Evolutionary conservation across 257 asterid genomes (phyloP), one percentile per base, ranked within the genome.

Genomic region (Solanum chiquidenum): DNA sequence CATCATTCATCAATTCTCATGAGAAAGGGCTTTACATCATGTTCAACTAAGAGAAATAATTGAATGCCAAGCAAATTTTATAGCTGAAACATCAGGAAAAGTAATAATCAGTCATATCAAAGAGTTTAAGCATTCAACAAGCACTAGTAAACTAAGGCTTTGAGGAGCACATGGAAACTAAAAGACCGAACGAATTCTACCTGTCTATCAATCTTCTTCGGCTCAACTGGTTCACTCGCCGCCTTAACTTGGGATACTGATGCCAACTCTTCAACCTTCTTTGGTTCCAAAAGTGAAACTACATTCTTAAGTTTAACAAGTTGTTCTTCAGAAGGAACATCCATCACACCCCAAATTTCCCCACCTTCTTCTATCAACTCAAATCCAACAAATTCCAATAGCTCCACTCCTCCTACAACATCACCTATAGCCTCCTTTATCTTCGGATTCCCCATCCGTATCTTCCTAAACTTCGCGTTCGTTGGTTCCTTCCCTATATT

Each of bases 271-370:
- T 89, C 93, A 74, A 27, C 92, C 90, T 91, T 95, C 87, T 89
- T 92, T 1, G 91, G 94, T 88, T 92, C 99, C 90, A 97, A 87
- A 88, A 96, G 86, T 16, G 88, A 85, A 31, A 93, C 42, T 6
- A 80, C 96, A 84, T 89, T 91, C 90, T 90, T 92, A 64, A 95
- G 83, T 91, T 91, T 89, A 84, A 87, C 90, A 88, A 97, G 88
- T 75, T 31, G 84, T 82, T 92, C 93, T 88, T 89, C 90, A 10
- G 95, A 92, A 52, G 94, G 95, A 69, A 91, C 92, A 23, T 94
- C 99, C 98, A 96, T 96, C 58, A 89, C 90, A 60, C 95, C 94
- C 97, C 98, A 96, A 94, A 96, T 94, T 87, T 96, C 99, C 64
- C 91, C 98, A 85, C 83, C 88, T 86, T 96, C 99, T 86, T 96